A percentile compares a stretch with the other conserved stretches of the same genome.
These are phyloP conservation scores for Casaregolazyma lundiana DNA, from an alignment of 1,139 yeast species.

Conservation along the genomic window DNA sequence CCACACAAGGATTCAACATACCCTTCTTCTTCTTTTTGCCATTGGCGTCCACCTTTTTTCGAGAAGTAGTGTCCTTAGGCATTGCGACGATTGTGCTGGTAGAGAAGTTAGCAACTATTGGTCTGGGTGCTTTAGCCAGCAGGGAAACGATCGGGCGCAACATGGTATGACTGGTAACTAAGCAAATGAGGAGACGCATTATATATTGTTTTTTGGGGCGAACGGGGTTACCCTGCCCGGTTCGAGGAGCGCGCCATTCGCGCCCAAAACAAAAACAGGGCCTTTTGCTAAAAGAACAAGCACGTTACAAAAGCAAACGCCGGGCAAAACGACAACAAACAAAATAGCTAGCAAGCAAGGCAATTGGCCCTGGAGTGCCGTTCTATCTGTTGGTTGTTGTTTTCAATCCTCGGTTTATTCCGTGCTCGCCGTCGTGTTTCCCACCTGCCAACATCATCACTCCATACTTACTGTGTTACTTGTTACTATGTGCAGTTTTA, in stretches of 20 bases:
- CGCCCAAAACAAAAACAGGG: background rate
- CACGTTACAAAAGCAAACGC: background rate
- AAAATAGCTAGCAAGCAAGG: background rate
- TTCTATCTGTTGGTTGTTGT: background rate
- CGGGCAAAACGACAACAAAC: conserved; percentile 3
- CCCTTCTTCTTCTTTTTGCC: conserved; percentile 31
- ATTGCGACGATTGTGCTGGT: conserved; percentile 17
- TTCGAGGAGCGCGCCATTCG: background rate
- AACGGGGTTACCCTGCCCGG: background rate
- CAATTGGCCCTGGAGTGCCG: background rate
- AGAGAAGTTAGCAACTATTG: conserved; percentile 16
- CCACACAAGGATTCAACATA: conserved; percentile 17
- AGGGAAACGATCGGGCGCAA: background rate
- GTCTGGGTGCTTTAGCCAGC: background rate
- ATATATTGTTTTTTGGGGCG: background rate
- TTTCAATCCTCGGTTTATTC: background rate
- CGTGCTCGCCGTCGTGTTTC: background rate
- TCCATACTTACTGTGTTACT: conserved; percentile 1
- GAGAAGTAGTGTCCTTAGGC: conserved; percentile 29
- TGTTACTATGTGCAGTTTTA: conserved; percentile 2
- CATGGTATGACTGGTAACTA: background rate
- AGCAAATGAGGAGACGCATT: background rate
- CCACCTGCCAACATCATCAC: background rate
- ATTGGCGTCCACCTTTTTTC: conserved; percentile 20
- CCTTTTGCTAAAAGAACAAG: no score